Percentiles rank a stretch among this genome's conserved stretches.
phyloP scores from a whole-genome alignment of 805 yeast species.

The Metschnikowia cubensis region DNA sequence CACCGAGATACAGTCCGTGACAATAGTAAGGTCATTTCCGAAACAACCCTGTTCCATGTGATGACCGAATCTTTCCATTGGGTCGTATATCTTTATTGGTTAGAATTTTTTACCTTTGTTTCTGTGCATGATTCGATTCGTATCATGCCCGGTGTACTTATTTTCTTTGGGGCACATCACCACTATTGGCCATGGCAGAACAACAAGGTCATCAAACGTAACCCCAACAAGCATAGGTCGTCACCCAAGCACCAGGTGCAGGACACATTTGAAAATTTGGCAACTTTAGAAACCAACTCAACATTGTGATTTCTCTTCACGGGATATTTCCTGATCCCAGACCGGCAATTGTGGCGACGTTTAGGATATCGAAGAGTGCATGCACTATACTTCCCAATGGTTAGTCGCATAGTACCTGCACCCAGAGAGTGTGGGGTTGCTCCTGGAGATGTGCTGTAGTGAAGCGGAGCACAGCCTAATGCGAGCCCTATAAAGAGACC shows the following conservation, averaged over 20 bases:
- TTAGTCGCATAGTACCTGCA: background rate
- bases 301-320: background rate
- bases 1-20: background rate
- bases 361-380: background rate
- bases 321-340: background rate
- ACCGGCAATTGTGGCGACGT: background rate
- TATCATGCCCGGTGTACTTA: too few relatives aligned
- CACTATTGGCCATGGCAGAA: background rate
- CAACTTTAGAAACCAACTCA: background rate
- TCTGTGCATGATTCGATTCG: too few relatives aligned
- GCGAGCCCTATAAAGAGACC: background rate
- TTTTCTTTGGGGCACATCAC: too few relatives aligned
- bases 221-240: background rate
- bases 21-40: background rate
- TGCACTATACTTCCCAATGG: background rate
- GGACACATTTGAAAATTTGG: too few relatives aligned
- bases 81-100: background rate
- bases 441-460: background rate
- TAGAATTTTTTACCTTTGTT: too few relatives aligned
- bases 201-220: background rate
- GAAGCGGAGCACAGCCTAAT: background rate
- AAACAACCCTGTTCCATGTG: too few relatives aligned
- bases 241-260: too few relatives aligned
- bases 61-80: background rate
- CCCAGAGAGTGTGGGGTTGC: conserved; percentile 1